These are phyloP conservation scores for Penicillium argentinense DNA, from an alignment of 495 filamentous ascomycete species.

Conservation along the genomic window DNA sequence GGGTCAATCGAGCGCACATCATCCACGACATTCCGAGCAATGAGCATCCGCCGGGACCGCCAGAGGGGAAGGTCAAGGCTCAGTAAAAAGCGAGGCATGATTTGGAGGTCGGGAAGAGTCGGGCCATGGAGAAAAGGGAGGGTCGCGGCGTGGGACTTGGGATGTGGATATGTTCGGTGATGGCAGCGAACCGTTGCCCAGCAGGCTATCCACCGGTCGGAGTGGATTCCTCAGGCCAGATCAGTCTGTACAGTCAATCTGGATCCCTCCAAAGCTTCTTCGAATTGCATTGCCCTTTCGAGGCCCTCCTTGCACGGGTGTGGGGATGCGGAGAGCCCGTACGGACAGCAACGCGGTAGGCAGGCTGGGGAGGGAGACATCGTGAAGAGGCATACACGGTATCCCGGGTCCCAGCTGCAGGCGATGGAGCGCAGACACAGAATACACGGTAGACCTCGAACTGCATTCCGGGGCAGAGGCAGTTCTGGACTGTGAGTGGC, in stretches of 20 bases:
- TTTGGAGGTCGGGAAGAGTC: slow-evolving; percentile 41
- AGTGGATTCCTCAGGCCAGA: too few relatives aligned
- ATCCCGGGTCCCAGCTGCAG: slow-evolving; percentile 3
- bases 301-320: too few relatives aligned
- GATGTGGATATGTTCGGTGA: slow-evolving; percentile 41
- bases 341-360: slow-evolving; percentile 18
- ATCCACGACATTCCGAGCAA: slow-evolving; percentile 41
- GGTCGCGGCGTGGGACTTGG: slow-evolving; percentile 25
- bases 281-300: slow-evolving; percentile 29
- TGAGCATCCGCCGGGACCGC: slow-evolving; percentile 36
- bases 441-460: slow-evolving; percentile 27
- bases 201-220: too few relatives aligned
- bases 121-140: slow-evolving; percentile 29
- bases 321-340: too few relatives aligned
- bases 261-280: slow-evolving; percentile 38
- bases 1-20: slow-evolving; percentile 29
- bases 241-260: slow-evolving; percentile 22
- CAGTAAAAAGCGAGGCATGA: slow-evolving; percentile 28
- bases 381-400: slow-evolving; percentile 7
- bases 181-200: slow-evolving; percentile 42
- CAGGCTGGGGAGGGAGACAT: background rate
- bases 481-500: slow-evolving; percentile 16
- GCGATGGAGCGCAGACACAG: slow-evolving; percentile 1
- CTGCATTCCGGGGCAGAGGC: slow-evolving; percentile 17
- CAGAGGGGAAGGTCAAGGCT: slow-evolving; percentile 22